A percentile compares a stretch with the other conserved stretches of the same genome.
Evolutionary conservation across 768 basidiomycete genomes (phyloP).

Genomic region (Lactarius indigo): DNA sequence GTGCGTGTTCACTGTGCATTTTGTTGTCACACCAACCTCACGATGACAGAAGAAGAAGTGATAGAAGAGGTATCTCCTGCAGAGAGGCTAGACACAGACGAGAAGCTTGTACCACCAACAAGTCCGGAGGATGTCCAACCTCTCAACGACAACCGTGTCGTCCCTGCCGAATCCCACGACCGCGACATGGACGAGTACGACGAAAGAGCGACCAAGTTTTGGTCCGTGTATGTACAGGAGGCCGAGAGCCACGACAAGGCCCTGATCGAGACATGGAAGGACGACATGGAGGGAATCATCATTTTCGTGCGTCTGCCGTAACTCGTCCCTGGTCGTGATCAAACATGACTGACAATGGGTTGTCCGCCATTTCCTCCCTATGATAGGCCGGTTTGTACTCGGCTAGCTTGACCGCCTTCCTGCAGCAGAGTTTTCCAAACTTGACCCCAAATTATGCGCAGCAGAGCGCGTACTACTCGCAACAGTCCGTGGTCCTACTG

Average conservation of each 20-base stretch:
- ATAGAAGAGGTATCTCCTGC: background rate
- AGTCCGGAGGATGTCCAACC: background rate
- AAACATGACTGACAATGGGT: background rate
- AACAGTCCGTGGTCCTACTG: conserved; percentile 11
- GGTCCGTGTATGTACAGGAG: conserved; percentile 38
- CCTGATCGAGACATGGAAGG: conserved; percentile 38
- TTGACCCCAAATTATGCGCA: conserved; percentile 6
- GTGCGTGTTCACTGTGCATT: background rate
- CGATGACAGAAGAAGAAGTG: background rate
- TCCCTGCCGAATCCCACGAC: background rate
- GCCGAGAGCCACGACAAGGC: conserved; percentile 35
- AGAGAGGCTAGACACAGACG: background rate
- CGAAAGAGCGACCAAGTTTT: conserved; percentile 38
- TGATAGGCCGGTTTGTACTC: conserved; percentile 17
- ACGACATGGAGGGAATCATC: conserved; percentile 41
- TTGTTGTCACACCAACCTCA: background rate
- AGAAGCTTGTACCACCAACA: background rate
- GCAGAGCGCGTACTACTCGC: background rate
- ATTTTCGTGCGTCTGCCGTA: conserved; percentile 35
- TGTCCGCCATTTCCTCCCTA: background rate
- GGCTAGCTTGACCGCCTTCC: conserved; percentile 15
- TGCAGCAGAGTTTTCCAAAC: conserved; percentile 10
- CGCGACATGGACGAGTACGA: conserved; percentile 27
- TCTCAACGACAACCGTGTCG: background rate
- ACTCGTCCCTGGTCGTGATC: background rate